Evolutionary conservation across 2,329 filamentous ascomycete genomes (phyloP), one percentile per base, ranked within the genome.

Genomic region (Pseudopithomyces maydicus): DNA sequence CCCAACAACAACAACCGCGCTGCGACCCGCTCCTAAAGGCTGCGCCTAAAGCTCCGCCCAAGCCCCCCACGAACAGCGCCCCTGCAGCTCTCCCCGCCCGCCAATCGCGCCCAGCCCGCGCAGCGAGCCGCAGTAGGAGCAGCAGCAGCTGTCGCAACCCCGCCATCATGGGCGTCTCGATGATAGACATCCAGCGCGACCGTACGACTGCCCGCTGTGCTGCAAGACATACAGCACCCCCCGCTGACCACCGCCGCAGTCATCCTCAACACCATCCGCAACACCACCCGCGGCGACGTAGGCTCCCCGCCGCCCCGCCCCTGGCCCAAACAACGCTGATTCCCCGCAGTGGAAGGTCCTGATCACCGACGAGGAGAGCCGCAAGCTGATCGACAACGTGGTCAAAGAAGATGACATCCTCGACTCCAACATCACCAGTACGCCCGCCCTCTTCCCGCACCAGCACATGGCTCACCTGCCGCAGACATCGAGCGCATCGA

Each of bases 381-480:
- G 89, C 75, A 93, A 90, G 77, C 85, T 99, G 68, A 84, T 99
- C 68, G 89, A 96, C 78, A 96, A 94, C 82, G 90, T 91, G 45
- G 86, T 94, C 74, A 94, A 92, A 71, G 90, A 97, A 81, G 94
- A 99, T 85, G 92, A 97, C 71, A 96, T 99, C 65, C 89, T 99
- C 79, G 96, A 96, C 75, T 88, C 92, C 78, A 97, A 97, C 75
- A 91, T 99, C 77, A 94, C 93, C 66, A 97, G 93, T 97, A 84
- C 74, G 88, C 42, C 43, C 14, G 43, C 26, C 43, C 10, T 47
- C 43, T 32, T 26, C 26, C 36, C 6, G 32, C 29, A 43, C 35
- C 29, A 32, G 41, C 32, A 19, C 5, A 26, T 15, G 54, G 58
- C 72, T 77, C 67, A 78, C 70, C 8, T n/a, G 61, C 45, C n/a